phyloP scores from a whole-genome alignment of 768 basidiomycete genomes.

The Kwoniella bestiolae region DNA sequence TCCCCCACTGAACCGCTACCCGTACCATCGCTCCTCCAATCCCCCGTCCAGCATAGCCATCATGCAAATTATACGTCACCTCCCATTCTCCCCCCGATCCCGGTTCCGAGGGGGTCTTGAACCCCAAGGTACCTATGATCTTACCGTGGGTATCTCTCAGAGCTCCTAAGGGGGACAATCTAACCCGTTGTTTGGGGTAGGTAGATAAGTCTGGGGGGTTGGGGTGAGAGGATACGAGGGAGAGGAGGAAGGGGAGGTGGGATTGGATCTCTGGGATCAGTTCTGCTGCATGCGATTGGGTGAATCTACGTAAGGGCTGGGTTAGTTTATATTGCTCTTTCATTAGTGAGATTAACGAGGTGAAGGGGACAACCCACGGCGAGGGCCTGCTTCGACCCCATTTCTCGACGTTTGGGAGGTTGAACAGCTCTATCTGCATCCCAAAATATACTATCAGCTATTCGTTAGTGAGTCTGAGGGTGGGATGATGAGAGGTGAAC shows the following conservation, averaged over 20 bases:
- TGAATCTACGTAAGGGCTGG: too few species aligned
- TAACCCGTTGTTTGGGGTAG: background rate
- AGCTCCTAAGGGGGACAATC: background rate
- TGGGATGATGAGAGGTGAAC: background rate
- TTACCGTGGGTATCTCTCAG: background rate
- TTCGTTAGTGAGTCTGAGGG: too few species aligned
- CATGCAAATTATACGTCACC: slow-evolving; percentile 2
- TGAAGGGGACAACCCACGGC: slow-evolving; percentile 4
- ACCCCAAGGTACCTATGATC: background rate
- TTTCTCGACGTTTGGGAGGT: slow-evolving; percentile 2
- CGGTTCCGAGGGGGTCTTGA: background rate
- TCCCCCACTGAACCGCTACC: background rate
- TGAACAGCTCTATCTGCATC: background rate
- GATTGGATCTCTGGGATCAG: background rate
- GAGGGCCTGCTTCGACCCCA: slow-evolving; percentile 1
- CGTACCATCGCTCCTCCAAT: background rate
- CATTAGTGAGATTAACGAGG: too few species aligned
- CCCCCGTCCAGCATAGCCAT: background rate
- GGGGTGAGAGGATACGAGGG: background rate
- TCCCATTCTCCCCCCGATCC: background rate
- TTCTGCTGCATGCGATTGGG: background rate
- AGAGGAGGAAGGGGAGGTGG: background rate
- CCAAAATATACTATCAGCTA: too few species aligned
- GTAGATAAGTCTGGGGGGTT: too few species aligned
- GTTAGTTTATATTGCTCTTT: too few species aligned